These are phyloP conservation scores for Entomophthora muscae DNA, from an alignment of 371 early-diverging fungal species.

Conservation along the genomic window DNA sequence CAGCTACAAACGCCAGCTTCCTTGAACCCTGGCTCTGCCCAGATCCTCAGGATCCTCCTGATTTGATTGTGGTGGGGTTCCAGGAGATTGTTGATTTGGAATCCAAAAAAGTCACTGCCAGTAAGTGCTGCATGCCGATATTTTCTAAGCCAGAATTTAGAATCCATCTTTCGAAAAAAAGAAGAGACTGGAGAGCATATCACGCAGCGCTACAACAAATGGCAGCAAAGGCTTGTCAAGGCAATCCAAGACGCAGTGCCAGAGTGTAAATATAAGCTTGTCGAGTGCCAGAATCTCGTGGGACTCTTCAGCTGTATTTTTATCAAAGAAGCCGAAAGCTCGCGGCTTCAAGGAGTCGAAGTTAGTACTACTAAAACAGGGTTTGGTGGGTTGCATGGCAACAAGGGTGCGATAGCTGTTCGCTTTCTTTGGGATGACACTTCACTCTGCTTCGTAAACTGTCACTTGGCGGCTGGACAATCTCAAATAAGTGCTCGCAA, in stretches of 20 bases:
- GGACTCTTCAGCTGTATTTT: slow-evolving; percentile 64
- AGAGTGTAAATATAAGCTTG: slow-evolving; percentile 28
- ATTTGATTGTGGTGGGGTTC: slow-evolving; percentile 67
- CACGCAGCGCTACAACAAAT: slow-evolving; percentile 35
- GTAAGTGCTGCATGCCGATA: slow-evolving; percentile 20
- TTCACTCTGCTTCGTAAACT: slow-evolving; percentile 66
- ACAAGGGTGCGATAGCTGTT: slow-evolving; percentile 79
- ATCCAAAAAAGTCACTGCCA: slow-evolving; percentile 45
- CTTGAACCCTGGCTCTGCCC: slow-evolving; percentile 30
- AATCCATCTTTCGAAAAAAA: slow-evolving; percentile 38
- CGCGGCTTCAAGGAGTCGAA: slow-evolving; percentile 17
- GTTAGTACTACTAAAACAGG: slow-evolving; percentile 60
- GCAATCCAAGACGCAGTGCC: slow-evolving; percentile 24
- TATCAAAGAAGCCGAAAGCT: slow-evolving; percentile 22
- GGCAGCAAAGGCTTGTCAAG: slow-evolving; percentile 45
- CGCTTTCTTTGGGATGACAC: slow-evolving; percentile 55
- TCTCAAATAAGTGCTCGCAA: slow-evolving; percentile 48
- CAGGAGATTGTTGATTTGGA: slow-evolving; percentile 81
- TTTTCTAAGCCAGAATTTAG: slow-evolving; percentile 14
- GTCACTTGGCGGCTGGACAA: slow-evolving; percentile 76
- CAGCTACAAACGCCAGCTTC: slow-evolving; percentile 19
- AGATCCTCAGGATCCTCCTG: slow-evolving; percentile 27
- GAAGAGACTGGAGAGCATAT: slow-evolving; percentile 31
- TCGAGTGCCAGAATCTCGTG: slow-evolving; percentile 52
- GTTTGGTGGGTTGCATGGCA: slow-evolving; percentile 66